These are phyloP conservation scores for Ceraceosorus guamensis DNA, from an alignment of 1,284 basidiomycete species.

Conservation along the genomic window DNA sequence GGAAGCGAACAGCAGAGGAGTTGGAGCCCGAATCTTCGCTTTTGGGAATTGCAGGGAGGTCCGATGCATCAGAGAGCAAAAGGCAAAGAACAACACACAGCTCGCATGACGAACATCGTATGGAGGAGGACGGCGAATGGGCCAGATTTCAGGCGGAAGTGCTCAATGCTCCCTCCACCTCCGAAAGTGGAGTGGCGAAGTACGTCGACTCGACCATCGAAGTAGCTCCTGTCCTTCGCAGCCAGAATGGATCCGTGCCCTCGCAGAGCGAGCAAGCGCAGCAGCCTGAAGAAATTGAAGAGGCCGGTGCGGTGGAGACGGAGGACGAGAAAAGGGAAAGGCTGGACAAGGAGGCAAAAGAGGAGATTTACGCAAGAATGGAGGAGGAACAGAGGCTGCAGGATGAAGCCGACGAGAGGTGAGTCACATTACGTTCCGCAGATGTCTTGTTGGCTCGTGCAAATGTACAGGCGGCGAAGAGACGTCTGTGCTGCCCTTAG, in stretches of 20 bases:
- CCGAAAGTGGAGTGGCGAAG: neutral
- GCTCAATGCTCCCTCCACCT: neutral
- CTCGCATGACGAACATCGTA: neutral
- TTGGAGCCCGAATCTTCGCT: neutral
- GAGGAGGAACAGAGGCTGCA: slow-evolving; percentile 13
- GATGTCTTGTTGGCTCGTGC: too few species aligned
- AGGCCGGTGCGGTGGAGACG: slow-evolving; percentile 5
- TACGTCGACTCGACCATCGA: slow-evolving; percentile 7
- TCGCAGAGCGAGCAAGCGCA: neutral
- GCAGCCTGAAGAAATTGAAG: neutral
- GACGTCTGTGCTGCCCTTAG: too few species aligned
- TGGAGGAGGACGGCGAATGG: slow-evolving; percentile 1
- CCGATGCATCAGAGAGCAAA: neutral
- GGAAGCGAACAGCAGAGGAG: neutral
- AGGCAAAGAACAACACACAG: neutral
- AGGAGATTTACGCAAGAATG: slow-evolving; percentile 10
- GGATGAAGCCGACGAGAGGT: slow-evolving; percentile 12
- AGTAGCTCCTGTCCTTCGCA: slow-evolving; percentile 4
- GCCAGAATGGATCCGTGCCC: neutral
- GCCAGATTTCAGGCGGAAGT: slow-evolving; percentile 2
- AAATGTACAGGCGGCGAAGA: too few species aligned
- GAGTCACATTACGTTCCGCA: neutral
- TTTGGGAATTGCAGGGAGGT: neutral
- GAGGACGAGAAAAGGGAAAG: slow-evolving; percentile 4
- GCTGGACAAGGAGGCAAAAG: slow-evolving; percentile 7